phyloP scores from a whole-genome alignment of 2,329 filamentous ascomycete species.

The Talaromyces sp. region DNA sequence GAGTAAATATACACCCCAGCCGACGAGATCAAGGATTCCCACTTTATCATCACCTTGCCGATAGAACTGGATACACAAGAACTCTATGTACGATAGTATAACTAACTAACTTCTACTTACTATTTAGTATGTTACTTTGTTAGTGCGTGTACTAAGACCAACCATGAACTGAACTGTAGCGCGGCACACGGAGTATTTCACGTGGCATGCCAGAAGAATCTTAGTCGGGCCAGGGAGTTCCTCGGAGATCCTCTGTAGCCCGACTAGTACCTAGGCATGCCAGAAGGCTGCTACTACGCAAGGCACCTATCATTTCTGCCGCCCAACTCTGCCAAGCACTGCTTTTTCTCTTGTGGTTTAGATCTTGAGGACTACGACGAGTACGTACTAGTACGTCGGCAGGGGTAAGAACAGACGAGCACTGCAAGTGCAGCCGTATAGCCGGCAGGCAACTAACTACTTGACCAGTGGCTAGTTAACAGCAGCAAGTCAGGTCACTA shows the following conservation, averaged over 20 bases:
- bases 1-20: not conserved
- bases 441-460: not conserved
- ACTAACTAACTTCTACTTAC: too few species aligned
- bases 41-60: not conserved
- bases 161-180: not conserved
- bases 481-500: not conserved
- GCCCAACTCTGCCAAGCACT: not conserved
- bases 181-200: not conserved
- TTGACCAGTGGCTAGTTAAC: too few species aligned
- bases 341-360: conserved; percentile 7
- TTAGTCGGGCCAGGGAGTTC: not conserved
- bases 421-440: not conserved
- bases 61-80: not conserved
- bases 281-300: not conserved
- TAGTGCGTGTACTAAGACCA: too few species aligned
- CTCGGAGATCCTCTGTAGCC: conserved; percentile 2
- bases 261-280: not conserved
- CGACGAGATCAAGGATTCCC: not conserved
- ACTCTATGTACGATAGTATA: not conserved
- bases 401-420: not conserved
- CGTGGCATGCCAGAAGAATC: not conserved
- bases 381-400: too few species aligned
- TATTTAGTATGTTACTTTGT: not conserved
- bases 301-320: not conserved
- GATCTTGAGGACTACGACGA: not conserved